Percentiles rank a stretch among this genome's conserved stretches.
These are phyloP conservation scores for Selaginella tamariscina DNA, from an alignment of 75 land plant genomes.

Conservation along the genomic window DNA sequence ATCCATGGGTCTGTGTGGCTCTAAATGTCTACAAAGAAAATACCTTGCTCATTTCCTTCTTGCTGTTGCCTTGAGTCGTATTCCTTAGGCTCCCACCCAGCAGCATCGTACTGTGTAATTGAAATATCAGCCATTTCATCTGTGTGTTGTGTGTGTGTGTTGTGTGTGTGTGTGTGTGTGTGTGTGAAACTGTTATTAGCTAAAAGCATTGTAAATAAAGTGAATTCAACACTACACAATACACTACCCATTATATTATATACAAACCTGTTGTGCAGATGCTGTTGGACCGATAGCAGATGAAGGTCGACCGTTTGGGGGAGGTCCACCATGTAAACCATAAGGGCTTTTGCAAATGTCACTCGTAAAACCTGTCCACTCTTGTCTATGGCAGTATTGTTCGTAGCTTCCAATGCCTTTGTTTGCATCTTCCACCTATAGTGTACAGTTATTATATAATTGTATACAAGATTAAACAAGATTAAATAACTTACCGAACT, in stretches of 20 bases:
- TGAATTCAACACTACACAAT: no score
- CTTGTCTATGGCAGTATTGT: slow-evolving; percentile 1
- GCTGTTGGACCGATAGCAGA: neutral
- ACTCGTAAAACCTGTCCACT: slow-evolving; percentile 6
- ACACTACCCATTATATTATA: no score
- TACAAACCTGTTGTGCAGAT: slow-evolving; percentile 6
- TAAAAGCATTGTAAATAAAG: no score
- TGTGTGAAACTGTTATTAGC: no score
- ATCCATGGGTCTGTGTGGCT: no score
- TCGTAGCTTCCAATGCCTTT: slow-evolving; percentile 17
- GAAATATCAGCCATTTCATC: neutral
- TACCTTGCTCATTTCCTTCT: neutral
- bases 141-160: no score
- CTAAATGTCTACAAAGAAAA: no score
- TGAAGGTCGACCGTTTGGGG: neutral
- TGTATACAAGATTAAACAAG: neutral
- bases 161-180: no score
- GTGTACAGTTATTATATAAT: neutral
- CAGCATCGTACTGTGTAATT: neutral
- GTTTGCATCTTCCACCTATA: slow-evolving; percentile 3
- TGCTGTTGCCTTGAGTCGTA: slow-evolving; percentile 19
- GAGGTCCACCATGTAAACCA: neutral
- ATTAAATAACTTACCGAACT: slow-evolving; percentile 1
- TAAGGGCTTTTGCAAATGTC: slow-evolving; percentile 1
- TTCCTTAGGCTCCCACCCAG: slow-evolving; percentile 8